Conservation (phyloP, 2,329 filamentous ascomycete species). For the Plenodomus tracheiphilus region DNA sequence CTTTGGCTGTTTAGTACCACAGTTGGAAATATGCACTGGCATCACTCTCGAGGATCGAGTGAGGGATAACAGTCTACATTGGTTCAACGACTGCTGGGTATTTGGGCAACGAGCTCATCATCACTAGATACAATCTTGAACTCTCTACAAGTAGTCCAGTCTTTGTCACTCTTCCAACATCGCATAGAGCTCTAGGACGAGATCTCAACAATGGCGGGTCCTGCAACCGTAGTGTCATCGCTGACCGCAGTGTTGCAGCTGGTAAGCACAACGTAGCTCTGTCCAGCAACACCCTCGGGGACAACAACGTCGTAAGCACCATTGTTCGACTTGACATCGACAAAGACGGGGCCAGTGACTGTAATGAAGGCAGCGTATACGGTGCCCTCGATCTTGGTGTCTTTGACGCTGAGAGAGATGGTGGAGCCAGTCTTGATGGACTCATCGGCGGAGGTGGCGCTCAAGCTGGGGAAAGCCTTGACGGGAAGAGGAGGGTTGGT, state of each 20-base stretch:
- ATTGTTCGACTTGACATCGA: conserved; percentile 13
- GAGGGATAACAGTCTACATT: no score
- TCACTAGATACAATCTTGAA: no score
- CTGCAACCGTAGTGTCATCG: conserved; percentile 30
- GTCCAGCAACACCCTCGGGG: conserved; percentile 25
- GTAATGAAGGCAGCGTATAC: conserved; percentile 32
- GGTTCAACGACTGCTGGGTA: no score
- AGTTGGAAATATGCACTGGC: no score
- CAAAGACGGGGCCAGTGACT: conserved; percentile 25
- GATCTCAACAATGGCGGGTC: conserved; percentile 27
- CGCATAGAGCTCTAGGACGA: conserved; percentile 1
- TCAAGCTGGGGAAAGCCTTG: conserved; percentile 61
- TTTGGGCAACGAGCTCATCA: no score
- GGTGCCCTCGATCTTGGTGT: conserved; percentile 22
- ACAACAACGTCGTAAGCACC: conserved; percentile 23
- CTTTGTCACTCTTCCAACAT: no score
- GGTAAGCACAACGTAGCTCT: conserved; percentile 31
- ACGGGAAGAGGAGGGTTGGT: conserved; percentile 61
- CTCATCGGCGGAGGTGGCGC: conserved; percentile 14
- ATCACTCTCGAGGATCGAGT: no score
- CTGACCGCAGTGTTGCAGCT: conserved; percentile 29
- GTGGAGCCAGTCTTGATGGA: conserved; percentile 20
- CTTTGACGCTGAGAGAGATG: conserved; percentile 15
- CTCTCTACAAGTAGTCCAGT: no score
- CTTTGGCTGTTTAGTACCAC: no score